Conservation (phyloP, 441 rosid species). For the Aquilaria agallochum region DNA sequence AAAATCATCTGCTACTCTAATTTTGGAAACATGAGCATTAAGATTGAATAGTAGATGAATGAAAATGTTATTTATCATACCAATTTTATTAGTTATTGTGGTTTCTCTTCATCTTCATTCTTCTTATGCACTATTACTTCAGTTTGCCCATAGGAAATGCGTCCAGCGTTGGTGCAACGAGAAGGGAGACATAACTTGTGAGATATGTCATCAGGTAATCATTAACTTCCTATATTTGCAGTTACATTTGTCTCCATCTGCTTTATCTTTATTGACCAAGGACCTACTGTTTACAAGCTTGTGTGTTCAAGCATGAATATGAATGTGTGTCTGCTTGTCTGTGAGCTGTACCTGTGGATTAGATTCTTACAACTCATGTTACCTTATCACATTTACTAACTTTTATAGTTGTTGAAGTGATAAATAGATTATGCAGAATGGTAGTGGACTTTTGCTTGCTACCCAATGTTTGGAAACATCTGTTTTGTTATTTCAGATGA, state of each 20-base stretch:
- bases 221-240: constrained; percentile 4
- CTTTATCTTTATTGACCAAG: too few species aligned
- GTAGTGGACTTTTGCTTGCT: too few species aligned
- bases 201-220: constrained; percentile 87
- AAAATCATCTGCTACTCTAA: neutral
- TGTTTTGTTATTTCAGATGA: too few species aligned
- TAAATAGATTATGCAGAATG: too few species aligned
- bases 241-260: neutral
- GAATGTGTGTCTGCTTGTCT: neutral
- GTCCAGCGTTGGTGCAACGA: constrained; percentile 96
- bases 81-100: too few species aligned
- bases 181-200: constrained; percentile 88
- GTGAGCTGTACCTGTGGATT: too few species aligned
- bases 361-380: too few species aligned
- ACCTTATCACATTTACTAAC: too few species aligned
- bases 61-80: too few species aligned
- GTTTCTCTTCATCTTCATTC: neutral
- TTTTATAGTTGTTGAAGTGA: too few species aligned
- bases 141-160: constrained; percentile 92
- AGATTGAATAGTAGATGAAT: neutral
- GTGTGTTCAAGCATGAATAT: neutral
- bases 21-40: neutral
- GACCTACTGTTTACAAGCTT: too few species aligned
- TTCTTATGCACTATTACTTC: neutral
- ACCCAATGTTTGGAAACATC: too few species aligned